Conservation (phyloP, 2,329 filamentous ascomycete genomes). For the Phyllosticta citribraziliensis region DNA sequence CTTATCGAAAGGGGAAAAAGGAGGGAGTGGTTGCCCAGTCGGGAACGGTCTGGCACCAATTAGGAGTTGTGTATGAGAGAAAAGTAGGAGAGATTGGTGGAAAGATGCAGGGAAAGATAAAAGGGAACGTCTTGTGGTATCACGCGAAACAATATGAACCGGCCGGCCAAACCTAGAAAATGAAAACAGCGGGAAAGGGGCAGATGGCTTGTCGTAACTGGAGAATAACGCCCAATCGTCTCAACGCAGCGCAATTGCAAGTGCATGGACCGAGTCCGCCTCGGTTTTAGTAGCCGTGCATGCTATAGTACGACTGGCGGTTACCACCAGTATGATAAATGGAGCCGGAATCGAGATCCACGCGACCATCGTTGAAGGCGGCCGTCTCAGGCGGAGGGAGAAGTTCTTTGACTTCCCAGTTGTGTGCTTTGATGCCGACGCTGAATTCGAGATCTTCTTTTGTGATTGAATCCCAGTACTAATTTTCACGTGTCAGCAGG, state of each 20-base stretch:
- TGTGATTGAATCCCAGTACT: conserved; percentile 99
- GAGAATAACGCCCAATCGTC: not conserved
- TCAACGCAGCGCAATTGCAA: not conserved
- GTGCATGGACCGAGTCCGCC: not conserved
- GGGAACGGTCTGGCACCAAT: too few relatives aligned
- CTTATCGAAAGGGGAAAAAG: too few relatives aligned
- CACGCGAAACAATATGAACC: not conserved
- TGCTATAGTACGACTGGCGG: not conserved
- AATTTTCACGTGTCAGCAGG: not conserved
- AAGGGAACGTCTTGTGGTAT: not conserved
- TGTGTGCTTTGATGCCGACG: conserved; percentile 88
- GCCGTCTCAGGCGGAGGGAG: conserved; percentile 35
- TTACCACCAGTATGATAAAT: not conserved
- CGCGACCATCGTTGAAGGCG: not conserved
- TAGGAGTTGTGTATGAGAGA: not conserved
- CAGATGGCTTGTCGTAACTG: not conserved
- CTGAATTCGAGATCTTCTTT: conserved; percentile 97
- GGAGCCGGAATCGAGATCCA: not conserved
- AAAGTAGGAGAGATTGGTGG: not conserved
- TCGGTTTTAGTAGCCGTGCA: not conserved
- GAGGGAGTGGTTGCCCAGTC: too few relatives aligned
- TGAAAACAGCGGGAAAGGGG: not conserved
- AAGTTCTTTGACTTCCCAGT: conserved; percentile 93
- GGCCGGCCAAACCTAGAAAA: not conserved
- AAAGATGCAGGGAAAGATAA: not conserved